A percentile compares a stretch with the other conserved stretches of the same genome.
Evolutionary conservation across 768 basidiomycete species (phyloP).

Genomic region (Collybia sordida): DNA sequence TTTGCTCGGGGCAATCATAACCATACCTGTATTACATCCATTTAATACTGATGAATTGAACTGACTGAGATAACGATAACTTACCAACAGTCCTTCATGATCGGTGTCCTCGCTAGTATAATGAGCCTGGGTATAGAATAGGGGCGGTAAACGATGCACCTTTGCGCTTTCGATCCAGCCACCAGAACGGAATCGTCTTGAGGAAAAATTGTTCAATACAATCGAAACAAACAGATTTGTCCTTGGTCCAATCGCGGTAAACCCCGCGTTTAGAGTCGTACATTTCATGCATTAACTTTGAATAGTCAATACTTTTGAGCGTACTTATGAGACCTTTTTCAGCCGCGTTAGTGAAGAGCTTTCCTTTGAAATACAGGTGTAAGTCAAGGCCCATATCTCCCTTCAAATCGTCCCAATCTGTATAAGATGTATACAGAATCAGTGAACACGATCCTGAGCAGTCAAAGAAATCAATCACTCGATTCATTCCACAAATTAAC

Average conservation of each 20-base stretch:
- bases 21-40: too few species aligned
- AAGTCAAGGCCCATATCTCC: neutral
- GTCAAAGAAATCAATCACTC: neutral
- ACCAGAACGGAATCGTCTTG: neutral
- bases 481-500: conserved; percentile 1
- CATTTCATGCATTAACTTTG: neutral
- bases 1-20: too few species aligned
- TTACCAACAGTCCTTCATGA: too few species aligned
- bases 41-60: too few species aligned
- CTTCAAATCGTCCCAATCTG: conserved; percentile 1
- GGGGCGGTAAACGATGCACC: neutral
- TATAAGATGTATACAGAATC: neutral
- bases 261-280: neutral
- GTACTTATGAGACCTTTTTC: neutral
- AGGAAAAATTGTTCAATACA: neutral
- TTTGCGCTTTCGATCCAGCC: neutral
- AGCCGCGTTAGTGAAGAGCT: neutral
- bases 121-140: too few species aligned
- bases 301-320: neutral
- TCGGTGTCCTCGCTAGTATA: too few species aligned
- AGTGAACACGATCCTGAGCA: neutral
- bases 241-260: neutral
- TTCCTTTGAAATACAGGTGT: neutral
- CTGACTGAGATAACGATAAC: too few species aligned
- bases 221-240: conserved; percentile 1